phyloP scores from a whole-genome alignment of 2,329 filamentous ascomycete genomes.

The Lithohypha guttulata region DNA sequence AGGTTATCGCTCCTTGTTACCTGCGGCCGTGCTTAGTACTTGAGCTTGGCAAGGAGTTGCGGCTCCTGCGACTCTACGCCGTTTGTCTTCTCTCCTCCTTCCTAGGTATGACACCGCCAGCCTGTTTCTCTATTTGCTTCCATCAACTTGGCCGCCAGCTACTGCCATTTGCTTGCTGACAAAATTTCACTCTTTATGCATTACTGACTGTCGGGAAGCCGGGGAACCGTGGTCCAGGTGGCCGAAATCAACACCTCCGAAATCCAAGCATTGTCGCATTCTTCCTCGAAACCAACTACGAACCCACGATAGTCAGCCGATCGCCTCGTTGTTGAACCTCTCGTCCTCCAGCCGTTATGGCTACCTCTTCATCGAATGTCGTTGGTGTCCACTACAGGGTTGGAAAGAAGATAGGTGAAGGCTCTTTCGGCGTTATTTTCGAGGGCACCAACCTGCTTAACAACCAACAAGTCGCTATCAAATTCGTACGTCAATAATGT shows the following conservation, averaged over 20 bases:
- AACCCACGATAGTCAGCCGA: no score
- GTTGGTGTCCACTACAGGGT: conserved; percentile 98
- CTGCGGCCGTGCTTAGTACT: neutral
- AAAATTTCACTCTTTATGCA: neutral
- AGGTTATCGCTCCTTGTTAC: neutral
- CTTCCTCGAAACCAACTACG: no score
- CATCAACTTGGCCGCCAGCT: no score
- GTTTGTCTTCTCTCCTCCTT: conserved; percentile 4
- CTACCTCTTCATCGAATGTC: conserved; percentile 86
- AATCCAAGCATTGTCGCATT: no score
- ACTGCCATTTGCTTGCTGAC: no score
- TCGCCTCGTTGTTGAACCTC: neutral
- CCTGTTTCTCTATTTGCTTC: neutral
- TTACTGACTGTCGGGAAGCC: conserved; percentile 4
- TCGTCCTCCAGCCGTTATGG: conserved; percentile 43
- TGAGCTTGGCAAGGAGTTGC: conserved; percentile 5
- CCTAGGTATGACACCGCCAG: no score
- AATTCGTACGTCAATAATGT: conserved; percentile 64
- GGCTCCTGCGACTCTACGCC: neutral
- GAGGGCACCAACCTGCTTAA: conserved; percentile 97
- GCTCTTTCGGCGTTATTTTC: conserved; percentile 96
- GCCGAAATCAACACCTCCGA: no score
- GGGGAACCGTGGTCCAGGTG: no score
- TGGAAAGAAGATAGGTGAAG: conserved; percentile 98
- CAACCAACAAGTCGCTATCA: conserved; percentile 98